phyloP scores from a whole-genome alignment of 2,329 filamentous ascomycete genomes.

The Simplicillium sp. region DNA sequence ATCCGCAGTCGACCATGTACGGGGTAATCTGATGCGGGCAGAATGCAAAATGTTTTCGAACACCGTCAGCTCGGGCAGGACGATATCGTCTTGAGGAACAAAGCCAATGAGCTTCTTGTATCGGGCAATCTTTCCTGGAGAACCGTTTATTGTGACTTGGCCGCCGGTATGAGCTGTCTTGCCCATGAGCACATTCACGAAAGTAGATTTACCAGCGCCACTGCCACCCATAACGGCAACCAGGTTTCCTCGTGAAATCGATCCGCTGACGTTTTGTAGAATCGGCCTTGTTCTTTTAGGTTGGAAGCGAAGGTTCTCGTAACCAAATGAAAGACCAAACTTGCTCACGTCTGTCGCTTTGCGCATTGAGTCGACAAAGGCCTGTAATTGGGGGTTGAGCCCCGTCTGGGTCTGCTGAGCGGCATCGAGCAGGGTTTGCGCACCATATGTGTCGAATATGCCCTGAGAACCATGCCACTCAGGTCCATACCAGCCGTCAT shows the following conservation, averaged over 20 bases:
- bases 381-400: slow-evolving; percentile 27
- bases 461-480: too few relatives aligned
- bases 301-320: slow-evolving; percentile 37
- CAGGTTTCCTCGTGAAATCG: slow-evolving; percentile 42
- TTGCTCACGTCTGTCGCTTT: slow-evolving; percentile 38
- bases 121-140: slow-evolving; percentile 32
- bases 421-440: too few relatives aligned
- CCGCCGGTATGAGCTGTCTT: slow-evolving; percentile 42
- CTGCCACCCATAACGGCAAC: slow-evolving; percentile 51
- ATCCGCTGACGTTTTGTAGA: slow-evolving; percentile 42
- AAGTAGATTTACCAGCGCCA: slow-evolving; percentile 50
- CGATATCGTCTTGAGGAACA: slow-evolving; percentile 52
- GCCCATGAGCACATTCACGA: slow-evolving; percentile 53
- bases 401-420: slow-evolving; percentile 12
- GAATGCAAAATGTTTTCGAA: slow-evolving; percentile 54
- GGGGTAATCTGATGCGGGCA: slow-evolving; percentile 42
- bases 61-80: slow-evolving; percentile 50
- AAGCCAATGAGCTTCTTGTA: slow-evolving; percentile 54
- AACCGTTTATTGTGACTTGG: slow-evolving; percentile 41
- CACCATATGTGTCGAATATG: slow-evolving; percentile 20
- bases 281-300: slow-evolving; percentile 34
- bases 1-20: slow-evolving; percentile 37
- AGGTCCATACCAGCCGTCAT: slow-evolving; percentile 22
- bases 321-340: slow-evolving; percentile 45
- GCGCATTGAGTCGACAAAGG: slow-evolving; percentile 43